Conservation (phyloP, 345 rosid species). For the Raphanus raphanistrum region DNA sequence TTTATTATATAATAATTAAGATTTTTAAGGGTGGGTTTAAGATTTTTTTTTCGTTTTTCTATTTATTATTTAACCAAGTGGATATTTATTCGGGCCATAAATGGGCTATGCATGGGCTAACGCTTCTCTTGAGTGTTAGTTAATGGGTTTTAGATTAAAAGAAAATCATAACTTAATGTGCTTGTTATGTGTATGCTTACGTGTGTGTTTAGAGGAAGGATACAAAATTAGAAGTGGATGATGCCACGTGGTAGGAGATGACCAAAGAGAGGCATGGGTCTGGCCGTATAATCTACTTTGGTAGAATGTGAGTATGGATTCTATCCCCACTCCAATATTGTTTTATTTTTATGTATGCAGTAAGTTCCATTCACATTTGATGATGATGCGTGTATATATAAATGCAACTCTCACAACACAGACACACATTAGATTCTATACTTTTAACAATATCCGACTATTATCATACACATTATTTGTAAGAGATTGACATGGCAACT, state of each 20-base stretch:
- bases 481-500: conserved; percentile 33
- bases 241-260: conserved; percentile 31
- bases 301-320: conserved; percentile 31
- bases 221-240: conserved; percentile 24
- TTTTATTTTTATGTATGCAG: not conserved
- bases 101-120: conserved; percentile 7
- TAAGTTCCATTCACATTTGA: conserved; percentile 19
- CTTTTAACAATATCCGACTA: not conserved
- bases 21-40: not conserved
- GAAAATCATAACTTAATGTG: not conserved
- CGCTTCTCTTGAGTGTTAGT: not conserved
- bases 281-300: conserved; percentile 21
- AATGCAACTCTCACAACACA: not conserved
- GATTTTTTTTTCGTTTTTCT: not conserved
- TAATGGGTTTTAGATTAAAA: not conserved
- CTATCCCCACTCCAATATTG: not conserved
- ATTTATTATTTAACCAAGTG: not conserved
- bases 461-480: too few species aligned
- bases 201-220: not conserved
- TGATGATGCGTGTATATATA: conserved; percentile 10
- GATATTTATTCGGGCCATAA: not conserved
- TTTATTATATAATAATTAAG: too few species aligned
- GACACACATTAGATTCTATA: not conserved
- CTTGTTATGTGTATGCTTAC: too few species aligned
- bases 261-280: conserved; percentile 34